Percentiles rank a stretch among this genome's conserved stretches.
phyloP scores from a whole-genome alignment of 768 basidiomycete genomes.

The Suillus plorans region DNA sequence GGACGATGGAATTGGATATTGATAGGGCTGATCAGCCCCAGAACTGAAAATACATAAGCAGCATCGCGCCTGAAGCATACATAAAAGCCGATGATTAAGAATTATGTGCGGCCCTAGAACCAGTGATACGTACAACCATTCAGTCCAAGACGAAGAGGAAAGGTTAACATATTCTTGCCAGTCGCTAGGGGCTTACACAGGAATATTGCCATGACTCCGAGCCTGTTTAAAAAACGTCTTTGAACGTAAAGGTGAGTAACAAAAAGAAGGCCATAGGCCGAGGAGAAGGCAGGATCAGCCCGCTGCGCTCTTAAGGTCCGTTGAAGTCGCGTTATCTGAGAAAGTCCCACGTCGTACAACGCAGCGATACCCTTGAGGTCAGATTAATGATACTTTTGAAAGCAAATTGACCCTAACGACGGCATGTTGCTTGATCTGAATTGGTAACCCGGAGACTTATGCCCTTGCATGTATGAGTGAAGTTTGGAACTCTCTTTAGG shows the following conservation, averaged over 20 bases:
- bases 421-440: neutral
- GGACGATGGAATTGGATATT: neutral
- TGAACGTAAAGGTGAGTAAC: neutral
- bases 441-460: neutral
- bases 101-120: neutral
- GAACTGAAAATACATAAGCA: neutral
- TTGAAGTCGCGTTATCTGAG: neutral
- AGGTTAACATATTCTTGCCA: neutral
- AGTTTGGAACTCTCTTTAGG: neutral
- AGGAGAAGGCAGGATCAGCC: neutral
- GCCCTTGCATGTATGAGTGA: neutral
- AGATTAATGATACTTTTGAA: neutral
- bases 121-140: neutral
- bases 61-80: neutral
- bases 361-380: neutral
- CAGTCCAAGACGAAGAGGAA: neutral
- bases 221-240: neutral
- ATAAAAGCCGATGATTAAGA: neutral
- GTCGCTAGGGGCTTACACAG: neutral
- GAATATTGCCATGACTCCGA: neutral
- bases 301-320: neutral
- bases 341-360: neutral
- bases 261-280: neutral
- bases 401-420: neutral
- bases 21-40: neutral